These are phyloP conservation scores for Strobilomyces confusus DNA, from an alignment of 768 basidiomycete genomes.

Conservation along the genomic window DNA sequence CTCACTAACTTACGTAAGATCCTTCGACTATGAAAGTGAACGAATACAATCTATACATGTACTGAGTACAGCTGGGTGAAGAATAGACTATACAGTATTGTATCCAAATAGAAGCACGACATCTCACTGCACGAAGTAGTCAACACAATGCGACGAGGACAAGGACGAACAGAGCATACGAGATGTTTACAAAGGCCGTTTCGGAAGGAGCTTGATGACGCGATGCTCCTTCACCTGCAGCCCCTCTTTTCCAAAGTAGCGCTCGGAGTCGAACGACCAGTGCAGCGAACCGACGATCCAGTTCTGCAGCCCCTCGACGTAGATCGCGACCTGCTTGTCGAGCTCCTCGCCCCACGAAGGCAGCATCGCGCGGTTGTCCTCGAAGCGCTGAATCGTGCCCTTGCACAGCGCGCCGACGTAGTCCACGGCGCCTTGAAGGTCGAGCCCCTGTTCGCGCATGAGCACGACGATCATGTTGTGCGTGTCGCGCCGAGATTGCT, in stretches of 20 bases:
- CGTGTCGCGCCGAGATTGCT: constrained; percentile 64
- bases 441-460: constrained; percentile 55
- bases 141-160: background rate
- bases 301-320: constrained; percentile 60
- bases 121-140: background rate
- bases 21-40: constrained; percentile 12
- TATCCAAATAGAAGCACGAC: constrained; percentile 1
- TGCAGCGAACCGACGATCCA: constrained; percentile 72
- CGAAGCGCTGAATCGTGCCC: constrained; percentile 51
- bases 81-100: background rate
- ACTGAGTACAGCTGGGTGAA: background rate
- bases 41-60: background rate
- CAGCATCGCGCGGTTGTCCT: constrained; percentile 41
- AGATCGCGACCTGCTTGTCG: constrained; percentile 53
- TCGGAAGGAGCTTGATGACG: constrained; percentile 48
- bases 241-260: constrained; percentile 65
- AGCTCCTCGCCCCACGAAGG: constrained; percentile 63
- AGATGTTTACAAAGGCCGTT: constrained; percentile 20
- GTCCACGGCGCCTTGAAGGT: constrained; percentile 60
- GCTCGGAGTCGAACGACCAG: constrained; percentile 67
- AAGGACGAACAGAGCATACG: background rate
- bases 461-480: constrained; percentile 74
- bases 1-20: background rate
- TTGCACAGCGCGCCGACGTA: constrained; percentile 60
- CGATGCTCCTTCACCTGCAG: constrained; percentile 50